Evolutionary conservation across 2,329 filamentous ascomycete species (phyloP), one percentile per base, ranked within the genome.

Genomic region (Stylonectria norvegica): DNA sequence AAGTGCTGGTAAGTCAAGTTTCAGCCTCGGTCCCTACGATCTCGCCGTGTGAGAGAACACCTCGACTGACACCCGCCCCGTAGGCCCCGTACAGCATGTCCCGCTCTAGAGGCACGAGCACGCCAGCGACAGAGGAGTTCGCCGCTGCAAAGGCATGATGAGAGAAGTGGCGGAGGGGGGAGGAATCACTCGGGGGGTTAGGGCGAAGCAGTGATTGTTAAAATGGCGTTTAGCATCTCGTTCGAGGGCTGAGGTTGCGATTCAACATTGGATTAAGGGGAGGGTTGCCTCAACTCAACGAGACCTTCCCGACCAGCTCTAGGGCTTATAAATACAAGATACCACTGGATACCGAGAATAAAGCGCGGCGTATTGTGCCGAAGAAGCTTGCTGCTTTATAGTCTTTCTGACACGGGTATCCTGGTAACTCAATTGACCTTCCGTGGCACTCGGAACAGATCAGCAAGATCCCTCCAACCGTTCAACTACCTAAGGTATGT

Each of bases 61-160:
- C 7, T 8, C 7, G 12, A 12, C 22, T 25, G 8, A 25, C 12
- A 53, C 25, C 38, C n/a, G n/a, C 1, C 37, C 8, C 33, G 4
- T 47, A 85, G 82, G 83, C 82, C 32, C 83, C 83, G 1, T 86
- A 86, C 56, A 85, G 80, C 58, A 83, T 86, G 79, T 82, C 82
- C 7, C 68, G 70, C 32, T 82, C 81, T 2, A 78, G 72, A 49
- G 81, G 81, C 15, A 73, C 78, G 1, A 73, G 75, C 10, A 85
- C 82, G 3, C 82, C 81, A 11, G 69, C 69, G 0, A 61, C 62
- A 5, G 65, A 70, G 36, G 67, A 67, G 34, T 65, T 67, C 28
- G 52, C 59, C 1, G 53, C 59, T 11, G 50, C 55, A 10, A 58
- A 64, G 42, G 45, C 38, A 19, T 47, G 23, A 34, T 41, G 30